Evolutionary conservation across 2,329 filamentous ascomycete species (phyloP).

Genomic region (Thielaviopsis euricoi): DNA sequence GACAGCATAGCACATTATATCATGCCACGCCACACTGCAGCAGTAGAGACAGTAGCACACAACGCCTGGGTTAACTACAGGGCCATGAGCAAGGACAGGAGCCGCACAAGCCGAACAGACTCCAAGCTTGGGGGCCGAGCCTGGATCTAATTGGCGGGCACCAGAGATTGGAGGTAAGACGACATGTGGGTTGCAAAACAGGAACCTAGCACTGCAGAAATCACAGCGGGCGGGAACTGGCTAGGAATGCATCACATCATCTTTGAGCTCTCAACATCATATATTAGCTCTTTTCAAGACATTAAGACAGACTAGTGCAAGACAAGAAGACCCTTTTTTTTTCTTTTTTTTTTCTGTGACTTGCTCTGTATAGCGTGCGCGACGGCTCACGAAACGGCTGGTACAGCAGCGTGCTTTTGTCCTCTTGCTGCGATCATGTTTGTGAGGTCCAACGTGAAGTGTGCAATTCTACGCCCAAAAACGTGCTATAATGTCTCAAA

Average conservation of each 20-base stretch:
- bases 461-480: not conserved
- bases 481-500: not conserved
- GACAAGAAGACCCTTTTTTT: not conserved
- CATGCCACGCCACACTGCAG: too few relatives aligned
- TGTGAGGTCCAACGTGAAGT: too few relatives aligned
- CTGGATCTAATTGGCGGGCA: not conserved
- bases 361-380: not conserved
- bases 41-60: not conserved
- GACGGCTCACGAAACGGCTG: not conserved
- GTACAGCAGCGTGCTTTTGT: not conserved
- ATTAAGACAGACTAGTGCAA: not conserved
- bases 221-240: not conserved
- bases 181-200: not conserved
- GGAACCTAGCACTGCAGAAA: not conserved
- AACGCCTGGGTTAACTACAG: not conserved
- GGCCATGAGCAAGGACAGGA: not conserved
- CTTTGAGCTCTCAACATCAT: too few relatives aligned
- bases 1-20: too few relatives aligned
- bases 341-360: not conserved
- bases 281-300: not conserved
- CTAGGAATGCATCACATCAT: not conserved
- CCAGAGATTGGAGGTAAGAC: not conserved
- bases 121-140: not conserved
- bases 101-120: not conserved
- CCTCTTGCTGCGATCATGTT: too few relatives aligned